Conservation (phyloP, 2,329 filamentous ascomycete genomes). For the Talaromyces sp. region DNA sequence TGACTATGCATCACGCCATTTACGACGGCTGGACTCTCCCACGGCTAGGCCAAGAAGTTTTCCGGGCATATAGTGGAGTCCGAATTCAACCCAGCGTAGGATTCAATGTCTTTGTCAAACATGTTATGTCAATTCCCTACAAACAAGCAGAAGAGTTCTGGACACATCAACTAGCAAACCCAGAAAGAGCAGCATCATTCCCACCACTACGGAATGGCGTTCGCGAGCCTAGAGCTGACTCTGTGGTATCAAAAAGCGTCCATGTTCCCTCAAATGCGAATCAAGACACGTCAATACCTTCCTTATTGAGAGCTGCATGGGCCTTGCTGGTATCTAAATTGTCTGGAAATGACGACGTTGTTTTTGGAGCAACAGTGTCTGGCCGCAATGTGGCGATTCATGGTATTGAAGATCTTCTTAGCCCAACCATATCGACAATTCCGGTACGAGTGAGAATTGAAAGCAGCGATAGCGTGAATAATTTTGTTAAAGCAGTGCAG, state of each 20-base stretch:
- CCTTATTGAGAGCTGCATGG: background rate
- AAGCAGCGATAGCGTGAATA: background rate
- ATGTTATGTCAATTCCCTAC: background rate
- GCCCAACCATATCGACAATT: constrained; percentile 10
- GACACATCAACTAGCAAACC: background rate
- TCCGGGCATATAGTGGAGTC: constrained; percentile 21
- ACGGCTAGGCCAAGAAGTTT: constrained; percentile 18
- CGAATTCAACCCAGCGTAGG: too few species aligned
- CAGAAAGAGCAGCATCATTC: background rate
- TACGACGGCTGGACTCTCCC: too few species aligned
- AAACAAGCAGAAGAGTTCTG: background rate
- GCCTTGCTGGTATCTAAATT: background rate
- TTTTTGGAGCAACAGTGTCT: constrained; percentile 37
- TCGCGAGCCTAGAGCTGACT: background rate
- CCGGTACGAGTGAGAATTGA: background rate
- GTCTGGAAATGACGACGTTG: constrained; percentile 29
- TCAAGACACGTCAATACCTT: background rate
- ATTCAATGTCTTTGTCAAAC: constrained; percentile 1
- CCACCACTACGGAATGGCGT: background rate
- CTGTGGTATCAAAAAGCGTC: background rate
- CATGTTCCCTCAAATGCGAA: too few species aligned
- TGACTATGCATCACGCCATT: constrained; percentile 48
- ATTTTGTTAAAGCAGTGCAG: background rate
- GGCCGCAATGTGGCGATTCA: constrained; percentile 34
- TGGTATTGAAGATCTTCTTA: constrained; percentile 36